Percentiles rank a stretch among this genome's conserved stretches.
Evolutionary conservation across 2,329 filamentous ascomycete genomes (phyloP).

Genomic region (Aspergillus texensis): DNA sequence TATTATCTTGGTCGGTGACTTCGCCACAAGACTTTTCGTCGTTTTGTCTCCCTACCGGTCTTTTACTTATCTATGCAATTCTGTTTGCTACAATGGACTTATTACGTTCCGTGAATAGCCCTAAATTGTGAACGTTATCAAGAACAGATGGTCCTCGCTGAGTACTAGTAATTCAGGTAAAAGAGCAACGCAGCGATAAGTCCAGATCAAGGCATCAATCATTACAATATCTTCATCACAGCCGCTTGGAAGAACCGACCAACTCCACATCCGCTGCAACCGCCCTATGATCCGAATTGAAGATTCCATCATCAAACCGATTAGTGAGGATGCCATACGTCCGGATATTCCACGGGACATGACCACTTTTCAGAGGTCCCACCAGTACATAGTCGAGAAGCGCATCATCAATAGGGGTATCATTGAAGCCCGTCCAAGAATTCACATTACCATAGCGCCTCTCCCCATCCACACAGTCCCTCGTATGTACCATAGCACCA

Average conservation of each 20-base stretch:
- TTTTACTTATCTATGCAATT: not conserved
- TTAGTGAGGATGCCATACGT: slow-evolving; percentile 1
- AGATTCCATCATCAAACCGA: slow-evolving; percentile 3
- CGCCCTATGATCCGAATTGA: slow-evolving; percentile 1
- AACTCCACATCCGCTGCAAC: slow-evolving; percentile 1
- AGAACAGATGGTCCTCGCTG: not conserved
- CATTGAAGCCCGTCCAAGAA: slow-evolving; percentile 5
- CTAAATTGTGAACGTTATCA: not conserved
- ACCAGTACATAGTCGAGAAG: not conserved
- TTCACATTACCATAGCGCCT: slow-evolving; percentile 1
- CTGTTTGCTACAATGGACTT: not conserved
- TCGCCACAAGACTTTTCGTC: not conserved
- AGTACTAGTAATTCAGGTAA: not conserved
- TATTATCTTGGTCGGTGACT: not conserved
- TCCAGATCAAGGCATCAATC: not conserved
- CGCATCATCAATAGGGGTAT: not conserved
- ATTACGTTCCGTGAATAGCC: not conserved
- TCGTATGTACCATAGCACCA: not conserved
- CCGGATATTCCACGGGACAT: not conserved
- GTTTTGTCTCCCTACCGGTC: not conserved
- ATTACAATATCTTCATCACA: not conserved
- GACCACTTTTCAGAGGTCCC: not conserved
- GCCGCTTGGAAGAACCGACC: not conserved
- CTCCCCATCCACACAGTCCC: slow-evolving; percentile 1
- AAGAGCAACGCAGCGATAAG: not conserved